These are phyloP conservation scores for Voacanga thouarsii DNA, from an alignment of 257 asterid genomes.

Conservation along the genomic window DNA sequence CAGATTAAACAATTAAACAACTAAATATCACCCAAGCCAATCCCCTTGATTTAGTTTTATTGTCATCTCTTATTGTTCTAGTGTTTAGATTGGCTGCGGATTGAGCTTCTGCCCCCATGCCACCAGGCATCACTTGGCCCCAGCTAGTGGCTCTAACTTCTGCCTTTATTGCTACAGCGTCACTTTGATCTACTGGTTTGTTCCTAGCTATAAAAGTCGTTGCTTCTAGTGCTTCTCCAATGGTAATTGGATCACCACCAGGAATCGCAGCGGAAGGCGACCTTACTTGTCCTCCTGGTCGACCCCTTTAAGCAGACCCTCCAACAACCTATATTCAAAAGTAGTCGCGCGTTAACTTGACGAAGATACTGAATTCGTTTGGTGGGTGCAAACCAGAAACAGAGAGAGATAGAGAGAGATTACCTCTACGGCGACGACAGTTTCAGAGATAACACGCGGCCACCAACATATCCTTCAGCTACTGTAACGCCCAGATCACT, in stretches of 20 bases:
- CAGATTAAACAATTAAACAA: too few relatives aligned
- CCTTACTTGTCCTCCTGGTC: neutral
- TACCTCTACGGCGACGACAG: slow-evolving; percentile 63
- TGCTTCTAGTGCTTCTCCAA: slow-evolving; percentile 29
- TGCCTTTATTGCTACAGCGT: slow-evolving; percentile 32
- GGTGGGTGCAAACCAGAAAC: too few relatives aligned
- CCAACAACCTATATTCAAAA: slow-evolving; percentile 12
- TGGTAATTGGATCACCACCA: slow-evolving; percentile 8
- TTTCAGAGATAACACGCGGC: slow-evolving; percentile 49
- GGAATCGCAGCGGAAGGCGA: neutral
- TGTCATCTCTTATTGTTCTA: slow-evolving; percentile 13
- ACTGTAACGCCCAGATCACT: slow-evolving; percentile 45
- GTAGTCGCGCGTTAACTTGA: neutral
- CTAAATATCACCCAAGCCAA: too few relatives aligned
- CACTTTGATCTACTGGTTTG: slow-evolving; percentile 17
- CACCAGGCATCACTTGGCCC: slow-evolving; percentile 21
- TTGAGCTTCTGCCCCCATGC: slow-evolving; percentile 29
- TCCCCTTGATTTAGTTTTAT: slow-evolving; percentile 25
- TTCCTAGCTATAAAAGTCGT: slow-evolving; percentile 17
- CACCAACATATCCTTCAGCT: slow-evolving; percentile 41
- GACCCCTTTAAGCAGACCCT: neutral
- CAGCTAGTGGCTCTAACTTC: slow-evolving; percentile 27
- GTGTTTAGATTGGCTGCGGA: slow-evolving; percentile 23
- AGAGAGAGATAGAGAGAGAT: neutral
- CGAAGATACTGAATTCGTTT: neutral